Base-by-base conservation (phyloP, 345 rosid species). In the Bruguiera gymnorhiza region DNA sequence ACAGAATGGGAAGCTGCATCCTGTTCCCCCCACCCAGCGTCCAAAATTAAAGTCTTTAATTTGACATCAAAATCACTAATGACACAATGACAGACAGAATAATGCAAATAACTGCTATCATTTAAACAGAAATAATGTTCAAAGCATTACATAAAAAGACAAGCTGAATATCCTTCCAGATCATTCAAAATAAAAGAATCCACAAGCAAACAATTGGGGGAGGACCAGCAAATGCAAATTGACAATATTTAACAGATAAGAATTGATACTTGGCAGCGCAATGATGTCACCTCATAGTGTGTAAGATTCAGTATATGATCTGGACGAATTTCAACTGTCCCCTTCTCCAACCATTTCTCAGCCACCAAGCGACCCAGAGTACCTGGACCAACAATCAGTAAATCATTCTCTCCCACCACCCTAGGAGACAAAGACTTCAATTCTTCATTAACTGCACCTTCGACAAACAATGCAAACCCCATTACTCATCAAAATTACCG, bases 341-440 rank as follows among this genome's bases (percentile, higher is more conserved):
- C 96, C 80, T 88, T 95, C 80, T 75, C 65, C 78, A 92, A 84
- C 96, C 97, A 95, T 62, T 86, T 76, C 77, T 92, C 81, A 24
- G 97, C 99, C 37, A 89, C 99, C 73, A 92, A 79, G 62, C 97
- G 99, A 74, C 99, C 97, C 52, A 95, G 95, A 80, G 89, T 96
- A 63, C 99, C 99, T 0, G 99, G 93, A 56, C 99, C 99, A 18
- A 95, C 89, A 67, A 95, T 88, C 63, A 92, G 78, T 71, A 95
- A 78, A 87, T 95, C 97, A 61, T 83, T 65, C 76, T 82, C 80
- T 10, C 95, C 95, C 60, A 89, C 83, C 63, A 70, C 57, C 24
- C 84, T 83, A 9, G 76, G 75, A 34, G 88, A 77, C 34, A 73
- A 73, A 32, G 81, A 76, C 78, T 80, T 80, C 82, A 76, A 71